Percentiles rank a stretch among this genome's conserved stretches.
These are phyloP conservation scores for Fomes fomentarius DNA, from an alignment of 1,284 basidiomycete species.

Conservation along the genomic window DNA sequence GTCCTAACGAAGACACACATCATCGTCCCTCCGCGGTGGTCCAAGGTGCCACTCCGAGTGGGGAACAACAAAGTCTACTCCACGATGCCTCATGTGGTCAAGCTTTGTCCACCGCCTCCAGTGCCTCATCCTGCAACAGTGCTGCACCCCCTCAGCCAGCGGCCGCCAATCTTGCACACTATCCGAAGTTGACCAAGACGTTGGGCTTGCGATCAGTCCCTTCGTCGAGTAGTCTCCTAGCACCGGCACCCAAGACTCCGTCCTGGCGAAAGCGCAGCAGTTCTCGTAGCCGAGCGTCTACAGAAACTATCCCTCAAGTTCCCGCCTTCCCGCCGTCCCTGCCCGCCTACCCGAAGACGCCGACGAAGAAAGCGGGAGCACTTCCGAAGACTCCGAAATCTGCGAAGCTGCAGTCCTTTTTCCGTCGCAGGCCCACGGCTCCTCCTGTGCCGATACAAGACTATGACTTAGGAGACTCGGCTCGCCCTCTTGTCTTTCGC, in stretches of 20 bases:
- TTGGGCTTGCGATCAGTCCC: conserved; percentile 10
- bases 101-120: neutral
- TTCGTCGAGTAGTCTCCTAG: conserved; percentile 1
- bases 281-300: neutral
- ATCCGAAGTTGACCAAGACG: conserved; percentile 20
- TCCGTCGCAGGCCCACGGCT: conserved; percentile 9
- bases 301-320: neutral
- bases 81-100: neutral
- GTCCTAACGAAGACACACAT: neutral
- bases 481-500: neutral
- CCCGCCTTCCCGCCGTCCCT: neutral
- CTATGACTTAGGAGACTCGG: neutral
- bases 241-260: conserved; percentile 2
- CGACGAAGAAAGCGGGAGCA: neutral
- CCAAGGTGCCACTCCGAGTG: neutral
- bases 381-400: conserved; percentile 8
- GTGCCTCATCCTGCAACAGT: neutral
- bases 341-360: conserved; percentile 1
- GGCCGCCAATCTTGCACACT: conserved; percentile 12
- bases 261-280: neutral
- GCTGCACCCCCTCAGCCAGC: neutral
- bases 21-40: neutral
- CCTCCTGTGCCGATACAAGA: conserved; percentile 11
- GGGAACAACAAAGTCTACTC: neutral
- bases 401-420: conserved; percentile 13